Base-by-base conservation (phyloP, 805 yeast genomes). In the Metschnikowia gelsemii region DNA sequence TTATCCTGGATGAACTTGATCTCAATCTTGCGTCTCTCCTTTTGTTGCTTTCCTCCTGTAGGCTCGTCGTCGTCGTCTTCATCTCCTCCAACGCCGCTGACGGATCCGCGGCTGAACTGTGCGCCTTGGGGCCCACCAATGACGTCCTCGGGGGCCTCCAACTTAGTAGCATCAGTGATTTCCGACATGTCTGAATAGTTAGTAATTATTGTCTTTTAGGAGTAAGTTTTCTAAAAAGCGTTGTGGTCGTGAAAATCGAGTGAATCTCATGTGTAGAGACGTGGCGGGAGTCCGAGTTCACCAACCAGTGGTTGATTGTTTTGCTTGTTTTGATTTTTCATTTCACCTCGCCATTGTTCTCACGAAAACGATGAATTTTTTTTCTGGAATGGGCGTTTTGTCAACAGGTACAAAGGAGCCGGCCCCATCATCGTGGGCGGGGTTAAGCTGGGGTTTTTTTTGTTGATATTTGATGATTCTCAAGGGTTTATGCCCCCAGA, bases 1-100 rank as follows among this genome's bases (percentile, higher is more conserved):
- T 93, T 93, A 67, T 93, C 97, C 71, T 91, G 96, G 59, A 93
- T 93, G 61, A 93, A 93, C 72, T 88, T 87, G 64, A 93, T 93
- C 67, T 93, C 99, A 58, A 91, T 91, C 68, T 91, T 91, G 73
- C 99, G 71, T 60, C 83, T 68, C 57, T 78, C 83, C 60, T 79
- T 73, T 49, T 70, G 72, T 51, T 69, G 71, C 54, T 70, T 69
- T 18, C 78, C 77, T 18, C 75, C 66, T 8, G 69, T 56, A 26
- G 66, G 59, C 49, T 68, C 73, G 44, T 73, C 78, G 40, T 76
- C 80, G 45, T 76, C 81, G 46, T 70, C 76, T 35, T 75, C 80
- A 38, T 58, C 68, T 18, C 60, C 66, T 2, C 27, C 44, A 3
- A 30, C 32, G n/a, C 59, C 56, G 30, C 49, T 33, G 23, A 56